Percentiles rank a stretch among this genome's conserved stretches.
These are phyloP conservation scores for Porpolomopsis calyptriformis DNA, from an alignment of 768 basidiomycete genomes.

Conservation along the genomic window DNA sequence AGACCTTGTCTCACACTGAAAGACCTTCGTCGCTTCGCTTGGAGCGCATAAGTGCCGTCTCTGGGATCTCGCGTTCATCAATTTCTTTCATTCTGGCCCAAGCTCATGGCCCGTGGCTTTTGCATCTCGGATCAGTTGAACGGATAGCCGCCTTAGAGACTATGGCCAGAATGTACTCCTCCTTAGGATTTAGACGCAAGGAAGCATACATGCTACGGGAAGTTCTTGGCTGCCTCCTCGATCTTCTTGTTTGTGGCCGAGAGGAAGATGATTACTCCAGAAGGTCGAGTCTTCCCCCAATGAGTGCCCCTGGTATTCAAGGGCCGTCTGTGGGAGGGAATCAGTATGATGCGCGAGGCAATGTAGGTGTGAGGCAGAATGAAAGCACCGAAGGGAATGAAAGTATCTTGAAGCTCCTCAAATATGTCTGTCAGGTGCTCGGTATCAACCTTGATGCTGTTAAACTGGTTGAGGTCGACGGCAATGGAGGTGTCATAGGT, in stretches of 20 bases:
- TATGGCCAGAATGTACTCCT: slow-evolving; percentile 66
- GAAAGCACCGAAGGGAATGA: slow-evolving; percentile 75
- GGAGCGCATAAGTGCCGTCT: slow-evolving; percentile 57
- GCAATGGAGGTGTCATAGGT: slow-evolving; percentile 9
- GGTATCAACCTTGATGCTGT: slow-evolving; percentile 77
- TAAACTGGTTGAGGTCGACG: slow-evolving; percentile 29
- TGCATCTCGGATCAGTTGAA: slow-evolving; percentile 69
- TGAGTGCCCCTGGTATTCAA: slow-evolving; percentile 39
- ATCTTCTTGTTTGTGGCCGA: slow-evolving; percentile 75
- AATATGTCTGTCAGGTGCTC: slow-evolving; percentile 64
- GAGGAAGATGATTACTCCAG: slow-evolving; percentile 54
- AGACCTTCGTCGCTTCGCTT: slow-evolving; percentile 38
- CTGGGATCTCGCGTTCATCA: slow-evolving; percentile 57
- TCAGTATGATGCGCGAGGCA: slow-evolving; percentile 31
- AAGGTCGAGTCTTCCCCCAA: slow-evolving; percentile 29
- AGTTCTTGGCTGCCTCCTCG: slow-evolving; percentile 73
- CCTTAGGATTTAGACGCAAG: slow-evolving; percentile 77
- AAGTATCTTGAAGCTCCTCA: slow-evolving; percentile 66
- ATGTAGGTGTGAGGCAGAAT: slow-evolving; percentile 59
- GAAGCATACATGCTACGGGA: slow-evolving; percentile 83
- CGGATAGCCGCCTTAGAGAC: slow-evolving; percentile 61
- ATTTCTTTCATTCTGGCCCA: slow-evolving; percentile 59
- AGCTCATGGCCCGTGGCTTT: slow-evolving; percentile 79
- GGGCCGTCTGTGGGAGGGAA: slow-evolving; percentile 27
- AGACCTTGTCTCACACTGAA: slow-evolving; percentile 39